Evolutionary conservation across 192 early-diverging fungal species (phyloP), one percentile per base, ranked within the genome.

Genomic region (Backusella morwellensis): DNA sequence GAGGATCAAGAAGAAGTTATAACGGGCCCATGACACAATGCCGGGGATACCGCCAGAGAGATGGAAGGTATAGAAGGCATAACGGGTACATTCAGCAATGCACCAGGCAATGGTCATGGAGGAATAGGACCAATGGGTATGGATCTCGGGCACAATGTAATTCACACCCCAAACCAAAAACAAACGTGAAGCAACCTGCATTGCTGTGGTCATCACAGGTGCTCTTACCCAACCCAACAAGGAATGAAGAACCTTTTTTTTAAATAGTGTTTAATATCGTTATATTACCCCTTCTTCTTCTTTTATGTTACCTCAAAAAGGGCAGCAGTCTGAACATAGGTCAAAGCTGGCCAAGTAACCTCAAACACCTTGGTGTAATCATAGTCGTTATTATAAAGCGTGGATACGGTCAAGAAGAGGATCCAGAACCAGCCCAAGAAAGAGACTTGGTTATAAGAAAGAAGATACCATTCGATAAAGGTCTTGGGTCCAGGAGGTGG

Each of bases 1-100:
- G 36, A 99, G 87, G 29, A 97, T 84, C 76, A 90, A 95, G 86
- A 99, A 99, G 81, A 97, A 94, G 71, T 92, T 97, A 85, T 99
- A 99, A 76, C 97, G 91, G 78, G 76, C 75, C 92, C 93, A 97
- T 21, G 87, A 75, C 32, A 95, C 75, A 42, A 82, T 78, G 6
- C 66, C 76, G 14, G 90, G 89, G 8, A 91, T 88, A 36, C 84
- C 78, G 35, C 89, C 88, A 7, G 93, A 70, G 56, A 97, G 84
- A 73, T 90, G 90, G 63, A 93, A 80, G 6, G 89, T 89, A 83
- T 98, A 99, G 87, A 92, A 97, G n/a, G 91, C 83, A 83, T 99
- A 98, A 69, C 97, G 93, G 42, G 97, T 86, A 75, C 90, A 90
- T 82, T 99, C 97, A 56, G 97, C 97, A 74, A 99, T 85, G 35